Conservation (phyloP, 495 filamentous ascomycete species). For the Hypomontagnella submonticulosa region DNA sequence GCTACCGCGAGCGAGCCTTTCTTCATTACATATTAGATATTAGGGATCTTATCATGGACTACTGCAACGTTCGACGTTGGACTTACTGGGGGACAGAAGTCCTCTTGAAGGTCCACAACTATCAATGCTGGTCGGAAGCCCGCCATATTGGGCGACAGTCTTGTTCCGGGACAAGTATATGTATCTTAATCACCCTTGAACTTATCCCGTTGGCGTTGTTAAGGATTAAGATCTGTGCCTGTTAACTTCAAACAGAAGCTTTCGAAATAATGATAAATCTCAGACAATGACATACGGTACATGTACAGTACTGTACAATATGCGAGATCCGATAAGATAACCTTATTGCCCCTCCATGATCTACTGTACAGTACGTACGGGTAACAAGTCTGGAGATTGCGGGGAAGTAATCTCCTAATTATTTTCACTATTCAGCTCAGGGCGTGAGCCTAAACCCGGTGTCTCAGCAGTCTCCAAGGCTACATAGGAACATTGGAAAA, state of each 20-base stretch:
- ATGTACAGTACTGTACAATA: neutral
- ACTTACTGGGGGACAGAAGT: conserved; percentile 92
- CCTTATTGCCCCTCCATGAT: neutral
- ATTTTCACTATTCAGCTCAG: neutral
- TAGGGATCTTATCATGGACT: conserved; percentile 1
- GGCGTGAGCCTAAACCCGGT: neutral
- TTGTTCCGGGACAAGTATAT: no score
- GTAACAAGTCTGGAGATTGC: neutral
- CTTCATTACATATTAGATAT: conserved; percentile 56
- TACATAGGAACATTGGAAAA: no score
- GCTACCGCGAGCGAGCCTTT: conserved; percentile 83
- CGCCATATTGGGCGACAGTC: conserved; percentile 31
- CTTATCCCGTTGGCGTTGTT: no score
- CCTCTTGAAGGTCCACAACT: conserved; percentile 92
- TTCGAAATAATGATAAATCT: neutral
- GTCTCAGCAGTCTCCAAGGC: no score
- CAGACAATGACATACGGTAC: no score
- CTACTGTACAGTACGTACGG: neutral
- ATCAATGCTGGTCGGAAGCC: conserved; percentile 61
- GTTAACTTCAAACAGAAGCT: conserved; percentile 3
- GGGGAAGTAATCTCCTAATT: conserved; percentile 1
- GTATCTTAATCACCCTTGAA: no score
- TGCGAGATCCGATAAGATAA: conserved; percentile 31
- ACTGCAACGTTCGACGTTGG: neutral
- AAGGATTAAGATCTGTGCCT: neutral